Base-by-base conservation (phyloP, 2,329 filamentous ascomycete genomes). In the Colletotrichum brevisporum region DNA sequence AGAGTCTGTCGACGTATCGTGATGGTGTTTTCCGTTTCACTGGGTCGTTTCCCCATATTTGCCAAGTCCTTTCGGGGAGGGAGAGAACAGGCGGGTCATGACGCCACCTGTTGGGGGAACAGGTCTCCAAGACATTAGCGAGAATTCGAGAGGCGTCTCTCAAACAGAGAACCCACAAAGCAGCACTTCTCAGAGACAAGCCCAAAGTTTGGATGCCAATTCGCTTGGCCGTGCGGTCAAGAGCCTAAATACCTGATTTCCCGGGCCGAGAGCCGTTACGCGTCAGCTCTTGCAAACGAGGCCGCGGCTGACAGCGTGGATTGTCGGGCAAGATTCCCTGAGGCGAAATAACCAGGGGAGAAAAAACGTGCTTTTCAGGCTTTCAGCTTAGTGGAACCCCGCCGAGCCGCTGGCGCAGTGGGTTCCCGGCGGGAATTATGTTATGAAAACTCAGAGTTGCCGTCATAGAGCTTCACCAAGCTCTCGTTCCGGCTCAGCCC, bases 371-470 rank as follows among this genome's bases (percentile, higher is more conserved):
- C 48, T 41, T 26, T 56, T 56, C 16, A 43, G 39, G 39, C 18
- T 26, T 56, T 56, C 16, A 43, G 41, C 41, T 58, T 45, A 13
- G 67, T 67, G 67, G 62, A 61, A 57, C 31, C 56, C 51, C 12
- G 67, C 67, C 67, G 31, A 69, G 67, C 16, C 62, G 36, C 39
- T 41, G 50, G 62, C 39, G 62, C 21, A 12, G 67, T 43, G 51
- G 63, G 56, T 27, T 53, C 18, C 4, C 13, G 27, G 45, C 62
- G 51, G 62, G 54, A 70, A 68, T 70, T 68, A 70, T 67, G 68
- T 70, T 68, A 68, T 70, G 64, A 51, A 70, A 70, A 70, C 64
- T 55, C 48, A 41, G 53, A 63, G 5, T 31, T 58, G 41, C 63
- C 67, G 58, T 70, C 67, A 70, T 67, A 53, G 21, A 68, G 13